A percentile compares a stretch with the other conserved stretches of the same genome.
Conservation (phyloP, 139 green algal species). For the Micromonas commoda region DNA sequence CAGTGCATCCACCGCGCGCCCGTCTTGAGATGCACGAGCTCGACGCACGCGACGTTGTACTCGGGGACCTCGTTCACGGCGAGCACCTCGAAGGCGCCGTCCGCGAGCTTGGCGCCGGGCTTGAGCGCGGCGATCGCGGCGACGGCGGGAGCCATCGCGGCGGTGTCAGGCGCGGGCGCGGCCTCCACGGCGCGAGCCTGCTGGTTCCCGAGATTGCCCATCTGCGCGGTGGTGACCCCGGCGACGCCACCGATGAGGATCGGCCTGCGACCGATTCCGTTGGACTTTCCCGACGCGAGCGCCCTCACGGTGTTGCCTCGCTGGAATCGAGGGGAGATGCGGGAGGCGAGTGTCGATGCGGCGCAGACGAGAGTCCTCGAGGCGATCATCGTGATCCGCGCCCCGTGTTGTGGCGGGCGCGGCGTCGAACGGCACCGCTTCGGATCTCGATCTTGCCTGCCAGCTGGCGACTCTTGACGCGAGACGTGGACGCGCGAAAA, state of each 20-base stretch:
- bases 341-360: no score
- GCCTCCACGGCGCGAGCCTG: background rate
- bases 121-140: slow-evolving; percentile 12
- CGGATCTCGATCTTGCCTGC: no score
- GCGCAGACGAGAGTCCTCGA: no score
- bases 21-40: slow-evolving; percentile 28
- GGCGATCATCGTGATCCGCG: no score
- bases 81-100: slow-evolving; percentile 30
- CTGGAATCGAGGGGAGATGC: no score
- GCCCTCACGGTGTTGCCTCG: no score
- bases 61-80: background rate
- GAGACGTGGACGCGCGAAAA: no score
- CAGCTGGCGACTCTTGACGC: no score
- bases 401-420: no score
- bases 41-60: slow-evolving; percentile 27
- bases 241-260: background rate
- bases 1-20: slow-evolving; percentile 24
- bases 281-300: no score
- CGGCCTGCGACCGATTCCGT: no score
- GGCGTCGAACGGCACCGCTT: no score
- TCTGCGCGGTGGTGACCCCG: background rate
- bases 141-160: background rate
- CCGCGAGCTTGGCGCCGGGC: background rate
- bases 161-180: background rate
- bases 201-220: background rate